phyloP scores from a whole-genome alignment of 768 basidiomycete species.

The Amanita inopinata region DNA sequence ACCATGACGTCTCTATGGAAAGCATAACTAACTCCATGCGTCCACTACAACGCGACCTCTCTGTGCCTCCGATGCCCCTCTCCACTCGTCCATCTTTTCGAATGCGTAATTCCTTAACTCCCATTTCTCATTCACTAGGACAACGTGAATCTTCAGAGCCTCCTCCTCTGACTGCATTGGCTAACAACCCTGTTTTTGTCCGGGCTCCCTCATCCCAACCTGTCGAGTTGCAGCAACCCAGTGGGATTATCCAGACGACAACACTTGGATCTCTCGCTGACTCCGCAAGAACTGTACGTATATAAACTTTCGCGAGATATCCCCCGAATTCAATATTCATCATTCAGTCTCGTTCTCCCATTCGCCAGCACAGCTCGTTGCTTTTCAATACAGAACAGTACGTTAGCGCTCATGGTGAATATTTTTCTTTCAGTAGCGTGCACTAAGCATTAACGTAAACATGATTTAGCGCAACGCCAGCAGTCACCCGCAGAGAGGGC shows the following conservation, averaged over 20 bases:
- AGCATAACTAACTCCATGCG: slow-evolving; percentile 26
- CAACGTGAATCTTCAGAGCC: slow-evolving; percentile 54
- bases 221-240: slow-evolving; percentile 17
- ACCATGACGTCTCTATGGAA: slow-evolving; percentile 32
- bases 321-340: slow-evolving; percentile 3
- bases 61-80: slow-evolving; percentile 34
- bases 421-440: not conserved
- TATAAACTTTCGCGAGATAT: slow-evolving; percentile 4
- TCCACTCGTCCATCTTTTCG: slow-evolving; percentile 43
- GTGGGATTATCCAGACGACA: slow-evolving; percentile 25
- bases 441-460: not conserved
- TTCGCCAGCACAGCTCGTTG: slow-evolving; percentile 43
- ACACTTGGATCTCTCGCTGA: slow-evolving; percentile 55
- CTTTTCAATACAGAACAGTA: slow-evolving; percentile 33
- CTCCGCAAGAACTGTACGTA: slow-evolving; percentile 44
- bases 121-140: slow-evolving; percentile 29
- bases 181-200: slow-evolving; percentile 61
- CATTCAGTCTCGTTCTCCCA: slow-evolving; percentile 32
- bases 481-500: slow-evolving; percentile 55
- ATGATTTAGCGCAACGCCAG: slow-evolving; percentile 15
- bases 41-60: slow-evolving; percentile 28
- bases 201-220: slow-evolving; percentile 39
- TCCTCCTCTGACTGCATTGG: slow-evolving; percentile 51
- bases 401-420: slow-evolving; percentile 15
- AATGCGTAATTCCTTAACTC: slow-evolving; percentile 62